Evolutionary conservation across 2,329 filamentous ascomycete species (phyloP).

Genomic region (Clarireedia monteithiana): DNA sequence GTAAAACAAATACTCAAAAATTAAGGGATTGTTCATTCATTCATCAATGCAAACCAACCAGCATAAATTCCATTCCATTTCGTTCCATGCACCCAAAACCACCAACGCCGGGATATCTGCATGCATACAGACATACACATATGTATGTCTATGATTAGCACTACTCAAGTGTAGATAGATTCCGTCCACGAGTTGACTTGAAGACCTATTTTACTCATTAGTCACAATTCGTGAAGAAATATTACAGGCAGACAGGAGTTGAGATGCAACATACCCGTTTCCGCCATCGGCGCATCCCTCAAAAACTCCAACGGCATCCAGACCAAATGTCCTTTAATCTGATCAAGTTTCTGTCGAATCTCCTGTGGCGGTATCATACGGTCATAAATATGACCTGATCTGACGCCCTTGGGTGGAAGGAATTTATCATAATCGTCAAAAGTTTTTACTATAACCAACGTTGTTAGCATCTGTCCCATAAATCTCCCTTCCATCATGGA

Average conservation of each 20-base stretch:
- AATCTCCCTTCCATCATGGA: not conserved
- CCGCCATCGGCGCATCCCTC: conserved; percentile 78
- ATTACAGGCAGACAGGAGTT: no score
- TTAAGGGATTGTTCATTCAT: no score
- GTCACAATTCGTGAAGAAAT: no score
- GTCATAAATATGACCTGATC: conserved; percentile 82
- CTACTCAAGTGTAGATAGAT: conserved; percentile 66
- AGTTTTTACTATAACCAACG: conserved; percentile 53
- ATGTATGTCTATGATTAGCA: not conserved
- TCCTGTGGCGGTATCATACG: conserved; percentile 65
- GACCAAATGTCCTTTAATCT: conserved; percentile 81
- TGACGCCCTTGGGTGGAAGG: conserved; percentile 59
- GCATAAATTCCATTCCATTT: no score
- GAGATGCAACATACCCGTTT: conserved; percentile 47
- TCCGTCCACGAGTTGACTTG: conserved; percentile 83
- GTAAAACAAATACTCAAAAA: no score
- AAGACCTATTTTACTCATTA: conserved; percentile 32
- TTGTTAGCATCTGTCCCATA: not conserved
- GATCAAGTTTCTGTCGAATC: conserved; percentile 65
- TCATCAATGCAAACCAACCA: no score
- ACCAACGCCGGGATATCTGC: no score
- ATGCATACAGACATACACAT: no score
- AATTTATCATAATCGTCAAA: conserved; percentile 88
- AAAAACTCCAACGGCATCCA: conserved; percentile 94
- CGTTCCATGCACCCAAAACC: no score